Conservation (phyloP, 2,329 filamentous ascomycete species). For the Knufia fluminis region DNA sequence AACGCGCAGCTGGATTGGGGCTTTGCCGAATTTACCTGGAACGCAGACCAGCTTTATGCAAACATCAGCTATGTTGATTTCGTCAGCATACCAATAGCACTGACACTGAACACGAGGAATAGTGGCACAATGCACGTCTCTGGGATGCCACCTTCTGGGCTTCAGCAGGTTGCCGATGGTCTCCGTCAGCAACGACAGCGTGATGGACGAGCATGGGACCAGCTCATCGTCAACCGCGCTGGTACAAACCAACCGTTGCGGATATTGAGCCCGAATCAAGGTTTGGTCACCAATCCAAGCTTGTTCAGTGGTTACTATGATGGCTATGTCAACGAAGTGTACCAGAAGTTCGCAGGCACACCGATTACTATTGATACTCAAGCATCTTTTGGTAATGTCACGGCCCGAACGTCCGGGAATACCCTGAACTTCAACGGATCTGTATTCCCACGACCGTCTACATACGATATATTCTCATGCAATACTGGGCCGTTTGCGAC, state of each 20-base stretch:
- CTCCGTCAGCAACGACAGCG: slow-evolving; percentile 46
- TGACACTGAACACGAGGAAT: slow-evolving; percentile 38
- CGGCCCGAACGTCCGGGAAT: slow-evolving; percentile 32
- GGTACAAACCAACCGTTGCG: slow-evolving; percentile 27
- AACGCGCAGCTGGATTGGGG: slow-evolving; percentile 56
- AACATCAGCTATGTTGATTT: slow-evolving; percentile 73
- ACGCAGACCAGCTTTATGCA: slow-evolving; percentile 51
- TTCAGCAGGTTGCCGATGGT: slow-evolving; percentile 46
- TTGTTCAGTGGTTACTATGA: slow-evolving; percentile 46
- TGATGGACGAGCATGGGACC: slow-evolving; percentile 55
- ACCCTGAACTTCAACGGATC: slow-evolving; percentile 36
- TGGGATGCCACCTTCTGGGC: slow-evolving; percentile 50
- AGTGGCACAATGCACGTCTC: slow-evolving; percentile 43
- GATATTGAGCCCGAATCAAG: slow-evolving; percentile 36
- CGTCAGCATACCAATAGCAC: slow-evolving; percentile 53
- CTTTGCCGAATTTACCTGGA: slow-evolving; percentile 63
- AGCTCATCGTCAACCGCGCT: slow-evolving; percentile 40
- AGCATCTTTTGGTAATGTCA: slow-evolving; percentile 45
- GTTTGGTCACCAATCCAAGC: slow-evolving; percentile 32
- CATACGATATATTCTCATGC: slow-evolving; percentile 58
- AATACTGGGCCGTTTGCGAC: slow-evolving; percentile 52
- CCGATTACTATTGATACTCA: slow-evolving; percentile 56
- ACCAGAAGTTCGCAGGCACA: slow-evolving; percentile 37
- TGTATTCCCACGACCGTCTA: slow-evolving; percentile 50
- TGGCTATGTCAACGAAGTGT: slow-evolving; percentile 44